A percentile compares a stretch with the other conserved stretches of the same genome.
phyloP scores from a whole-genome alignment of 108 stramenopile genomes.

The Fistulifera pelliculosa region DNA sequence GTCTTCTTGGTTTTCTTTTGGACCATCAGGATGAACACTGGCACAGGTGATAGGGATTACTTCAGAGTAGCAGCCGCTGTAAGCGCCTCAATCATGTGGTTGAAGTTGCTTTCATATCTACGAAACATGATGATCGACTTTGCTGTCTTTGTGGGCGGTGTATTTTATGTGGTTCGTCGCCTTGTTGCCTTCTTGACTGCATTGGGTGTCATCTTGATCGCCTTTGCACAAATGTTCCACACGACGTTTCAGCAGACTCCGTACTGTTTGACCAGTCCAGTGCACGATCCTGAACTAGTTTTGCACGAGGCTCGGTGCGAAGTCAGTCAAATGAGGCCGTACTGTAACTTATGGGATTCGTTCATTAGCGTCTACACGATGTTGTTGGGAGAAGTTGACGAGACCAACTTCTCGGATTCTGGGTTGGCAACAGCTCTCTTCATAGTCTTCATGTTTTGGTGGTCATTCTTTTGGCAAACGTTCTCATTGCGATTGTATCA shows the following conservation, averaged over 20 bases:
- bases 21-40: constrained; percentile 36
- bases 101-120: constrained; percentile 36
- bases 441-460: constrained; percentile 61
- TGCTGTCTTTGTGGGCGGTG: constrained; percentile 48
- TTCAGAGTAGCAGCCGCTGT: constrained; percentile 37
- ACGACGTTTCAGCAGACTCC: constrained; percentile 29
- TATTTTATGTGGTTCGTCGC: constrained; percentile 40
- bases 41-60: constrained; percentile 10
- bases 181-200: constrained; percentile 44
- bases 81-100: constrained; percentile 25
- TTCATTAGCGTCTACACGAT: constrained; percentile 61
- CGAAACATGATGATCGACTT: constrained; percentile 48
- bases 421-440: constrained; percentile 32
- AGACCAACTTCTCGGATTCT: constrained; percentile 18
- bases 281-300: not conserved
- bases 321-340: constrained; percentile 15
- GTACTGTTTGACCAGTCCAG: constrained; percentile 8
- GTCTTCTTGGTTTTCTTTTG: constrained; percentile 43
- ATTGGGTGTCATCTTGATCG: constrained; percentile 44
- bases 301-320: constrained; percentile 5
- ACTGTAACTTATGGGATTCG: constrained; percentile 41
- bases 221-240: constrained; percentile 52
- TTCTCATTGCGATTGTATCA: constrained; percentile 43
- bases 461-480: constrained; percentile 60
- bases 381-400: constrained; percentile 55